Evolutionary conservation across 257 asterid species (phyloP).

Genomic region (Ajuga chamaepitys): DNA sequence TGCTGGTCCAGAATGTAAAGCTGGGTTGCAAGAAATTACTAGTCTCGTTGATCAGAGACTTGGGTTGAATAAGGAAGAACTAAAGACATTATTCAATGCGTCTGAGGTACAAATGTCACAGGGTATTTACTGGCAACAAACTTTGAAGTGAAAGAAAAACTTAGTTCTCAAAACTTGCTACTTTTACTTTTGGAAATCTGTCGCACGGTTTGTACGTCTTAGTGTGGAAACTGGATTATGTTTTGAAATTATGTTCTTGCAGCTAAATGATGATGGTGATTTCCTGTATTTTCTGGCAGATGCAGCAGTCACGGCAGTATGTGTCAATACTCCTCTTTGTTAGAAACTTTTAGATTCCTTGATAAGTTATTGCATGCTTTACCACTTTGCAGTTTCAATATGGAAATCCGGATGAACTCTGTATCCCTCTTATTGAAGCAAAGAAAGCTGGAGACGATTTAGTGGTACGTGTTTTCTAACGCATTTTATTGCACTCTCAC

Average conservation of each 20-base stretch:
- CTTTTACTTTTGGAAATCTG: neutral
- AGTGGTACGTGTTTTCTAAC: slow-evolving; percentile 47
- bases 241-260: slow-evolving; percentile 20
- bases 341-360: slow-evolving; percentile 1
- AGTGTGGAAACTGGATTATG: neutral
- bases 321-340: slow-evolving; percentile 13
- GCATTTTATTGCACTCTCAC: neutral
- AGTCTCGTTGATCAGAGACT: slow-evolving; percentile 67
- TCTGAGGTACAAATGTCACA: slow-evolving; percentile 34
- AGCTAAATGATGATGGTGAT: slow-evolving; percentile 79
- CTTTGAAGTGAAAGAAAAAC: neutral
- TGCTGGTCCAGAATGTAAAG: slow-evolving; percentile 94
- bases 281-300: slow-evolving; percentile 90
- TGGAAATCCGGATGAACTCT: slow-evolving; percentile 82
- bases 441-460: slow-evolving; percentile 76
- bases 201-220: neutral
- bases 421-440: slow-evolving; percentile 75
- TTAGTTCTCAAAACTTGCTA: neutral
- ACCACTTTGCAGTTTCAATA: slow-evolving; percentile 66
- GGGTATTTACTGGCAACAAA: no score
- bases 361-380: slow-evolving; percentile 16
- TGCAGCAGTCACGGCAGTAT: slow-evolving; percentile 91
- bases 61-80: slow-evolving; percentile 40
- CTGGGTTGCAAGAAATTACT: slow-evolving; percentile 81
- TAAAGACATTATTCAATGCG: slow-evolving; percentile 64